Percentiles rank a stretch among this genome's conserved stretches.
Evolutionary conservation across 306 rosid species (phyloP).

Genomic region (Casuarina cunninghamiana): DNA sequence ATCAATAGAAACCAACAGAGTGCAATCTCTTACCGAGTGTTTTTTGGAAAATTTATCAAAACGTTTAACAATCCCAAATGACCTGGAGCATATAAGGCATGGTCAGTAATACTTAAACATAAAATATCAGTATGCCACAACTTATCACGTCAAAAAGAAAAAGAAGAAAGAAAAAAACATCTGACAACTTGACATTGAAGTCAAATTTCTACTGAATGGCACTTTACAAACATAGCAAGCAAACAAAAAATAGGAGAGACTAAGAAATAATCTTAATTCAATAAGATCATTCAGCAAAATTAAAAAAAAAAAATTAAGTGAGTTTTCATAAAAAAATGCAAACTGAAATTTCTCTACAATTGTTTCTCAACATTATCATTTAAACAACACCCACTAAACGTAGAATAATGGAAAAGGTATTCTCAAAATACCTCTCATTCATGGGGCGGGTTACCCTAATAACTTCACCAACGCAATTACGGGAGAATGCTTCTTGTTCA

Average conservation of each 20-base stretch:
- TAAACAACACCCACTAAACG: not conserved
- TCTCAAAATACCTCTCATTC: conserved; percentile 49
- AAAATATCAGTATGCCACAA: not conserved
- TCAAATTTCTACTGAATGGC: not conserved
- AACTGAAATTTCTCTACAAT: not conserved
- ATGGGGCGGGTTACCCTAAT: conserved; percentile 54
- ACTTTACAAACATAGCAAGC: not conserved
- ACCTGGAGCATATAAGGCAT: conserved; percentile 42
- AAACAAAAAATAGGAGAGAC: not conserved
- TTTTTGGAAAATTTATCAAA: conserved; percentile 63
- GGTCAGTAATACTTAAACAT: not conserved
- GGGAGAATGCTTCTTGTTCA: conserved; percentile 31
- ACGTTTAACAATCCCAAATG: conserved; percentile 68
- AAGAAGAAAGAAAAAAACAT: too few relatives aligned
- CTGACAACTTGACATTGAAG: not conserved
- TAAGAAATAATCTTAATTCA: not conserved
- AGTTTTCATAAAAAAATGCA: not conserved
- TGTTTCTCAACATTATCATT: not conserved
- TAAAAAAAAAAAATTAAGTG: not conserved
- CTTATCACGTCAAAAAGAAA: not conserved
- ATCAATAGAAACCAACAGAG: conserved; percentile 18
- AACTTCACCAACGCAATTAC: conserved; percentile 77
- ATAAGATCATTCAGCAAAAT: not conserved
- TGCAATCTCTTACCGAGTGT: conserved; percentile 55
- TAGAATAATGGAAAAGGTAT: conserved; percentile 8